Conservation (phyloP, 768 basidiomycete species). For the Macrolepiota albuminosa region DNA sequence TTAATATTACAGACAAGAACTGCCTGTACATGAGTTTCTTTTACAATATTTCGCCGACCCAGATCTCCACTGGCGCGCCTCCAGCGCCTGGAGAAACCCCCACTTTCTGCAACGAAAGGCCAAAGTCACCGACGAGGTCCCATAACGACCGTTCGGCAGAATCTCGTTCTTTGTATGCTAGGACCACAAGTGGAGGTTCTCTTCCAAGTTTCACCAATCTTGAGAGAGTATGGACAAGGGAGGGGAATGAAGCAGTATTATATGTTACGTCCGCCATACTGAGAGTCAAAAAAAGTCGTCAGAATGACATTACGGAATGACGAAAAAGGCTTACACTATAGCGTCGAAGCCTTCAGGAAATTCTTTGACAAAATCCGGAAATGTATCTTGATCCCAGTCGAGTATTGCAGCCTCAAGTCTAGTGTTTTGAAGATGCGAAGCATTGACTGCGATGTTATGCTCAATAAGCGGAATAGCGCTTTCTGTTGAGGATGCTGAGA, state of each 20-base stretch:
- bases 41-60: conserved; percentile 38
- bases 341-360: conserved; percentile 45
- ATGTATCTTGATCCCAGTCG: conserved; percentile 69
- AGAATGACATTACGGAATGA: neutral
- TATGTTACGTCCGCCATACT: conserved; percentile 95
- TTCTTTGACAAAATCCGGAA: conserved; percentile 41
- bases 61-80: conserved; percentile 65
- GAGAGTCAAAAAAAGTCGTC: conserved; percentile 1
- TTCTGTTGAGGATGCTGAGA: conserved; percentile 32
- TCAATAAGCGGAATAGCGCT: conserved; percentile 79
- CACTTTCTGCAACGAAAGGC: conserved; percentile 52
- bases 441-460: conserved; percentile 58
- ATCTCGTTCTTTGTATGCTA: conserved; percentile 90
- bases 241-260: conserved; percentile 81
- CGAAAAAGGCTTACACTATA: conserved; percentile 34
- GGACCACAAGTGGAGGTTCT: conserved; percentile 42
- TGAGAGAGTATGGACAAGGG: conserved; percentile 65
- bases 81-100: conserved; percentile 55
- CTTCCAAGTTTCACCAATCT: conserved; percentile 35
- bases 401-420: conserved; percentile 39
- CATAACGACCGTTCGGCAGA: conserved; percentile 70
- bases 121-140: conserved; percentile 48
- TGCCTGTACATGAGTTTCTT: neutral
- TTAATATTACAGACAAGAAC: neutral
- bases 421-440: conserved; percentile 25